Conservation (phyloP, 2,329 filamentous ascomycete genomes). For the Elsinoe arachidis region DNA sequence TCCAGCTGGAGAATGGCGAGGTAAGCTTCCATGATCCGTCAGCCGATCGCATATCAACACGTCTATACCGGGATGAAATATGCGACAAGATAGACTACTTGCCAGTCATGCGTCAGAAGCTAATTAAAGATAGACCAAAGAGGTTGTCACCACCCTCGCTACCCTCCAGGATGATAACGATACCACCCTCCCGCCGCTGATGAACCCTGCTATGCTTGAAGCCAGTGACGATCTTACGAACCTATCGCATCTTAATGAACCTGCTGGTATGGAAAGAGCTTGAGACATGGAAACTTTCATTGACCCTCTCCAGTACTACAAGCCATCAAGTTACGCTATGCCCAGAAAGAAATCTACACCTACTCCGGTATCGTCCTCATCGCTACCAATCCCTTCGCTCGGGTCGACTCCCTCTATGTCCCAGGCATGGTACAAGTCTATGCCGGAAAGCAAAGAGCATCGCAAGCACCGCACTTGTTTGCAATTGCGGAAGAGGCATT, state of each 20-base stretch:
- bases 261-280: conserved; percentile 60
- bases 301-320: conserved; percentile 63
- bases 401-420: conserved; percentile 96
- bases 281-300: conserved; percentile 12
- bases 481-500: conserved; percentile 98
- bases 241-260: conserved; percentile 94
- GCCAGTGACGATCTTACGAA: conserved; percentile 97
- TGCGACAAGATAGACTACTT: neutral
- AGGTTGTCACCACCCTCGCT: conserved; percentile 65
- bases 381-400: conserved; percentile 94
- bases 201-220: conserved; percentile 98
- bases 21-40: conserved; percentile 41
- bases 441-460: conserved; percentile 90
- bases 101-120: conserved; percentile 6
- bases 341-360: conserved; percentile 98
- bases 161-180: conserved; percentile 71
- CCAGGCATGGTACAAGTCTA: conserved; percentile 99
- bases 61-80: neutral
- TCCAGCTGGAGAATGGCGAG: conserved; percentile 87
- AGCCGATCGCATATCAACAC: neutral
- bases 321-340: conserved; percentile 92
- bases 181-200: conserved; percentile 75
- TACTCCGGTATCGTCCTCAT: conserved; percentile 98
- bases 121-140: conserved; percentile 55
- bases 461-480: conserved; percentile 95